Percentiles rank a stretch among this genome's conserved stretches.
Conservation (phyloP, 1,284 basidiomycete species). For the Melampsora occidentalis region DNA sequence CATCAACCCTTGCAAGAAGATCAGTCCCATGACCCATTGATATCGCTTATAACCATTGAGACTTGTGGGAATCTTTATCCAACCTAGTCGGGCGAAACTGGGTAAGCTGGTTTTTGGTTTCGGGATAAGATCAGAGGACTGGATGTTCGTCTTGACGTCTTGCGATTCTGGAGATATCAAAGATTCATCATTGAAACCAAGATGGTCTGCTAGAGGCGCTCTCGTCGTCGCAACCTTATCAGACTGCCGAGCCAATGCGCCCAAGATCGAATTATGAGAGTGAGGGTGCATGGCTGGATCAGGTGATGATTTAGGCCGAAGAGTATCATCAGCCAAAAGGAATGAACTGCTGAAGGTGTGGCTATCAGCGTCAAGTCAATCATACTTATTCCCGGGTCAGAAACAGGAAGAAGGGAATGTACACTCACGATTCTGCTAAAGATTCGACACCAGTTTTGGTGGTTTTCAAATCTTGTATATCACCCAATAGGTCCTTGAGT, state of each 20-base stretch:
- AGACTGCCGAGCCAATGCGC: not conserved
- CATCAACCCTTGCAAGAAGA: not conserved
- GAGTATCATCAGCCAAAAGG: not conserved
- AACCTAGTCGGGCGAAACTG: not conserved
- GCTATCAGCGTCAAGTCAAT: no score
- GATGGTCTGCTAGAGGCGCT: not conserved
- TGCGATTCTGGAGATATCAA: no score
- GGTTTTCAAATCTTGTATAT: not conserved
- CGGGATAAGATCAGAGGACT: not conserved
- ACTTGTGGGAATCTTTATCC: not conserved
- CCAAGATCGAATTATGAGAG: not conserved
- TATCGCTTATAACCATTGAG: not conserved
- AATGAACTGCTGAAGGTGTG: not conserved
- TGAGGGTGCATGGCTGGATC: not conserved
- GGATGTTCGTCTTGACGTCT: not conserved
- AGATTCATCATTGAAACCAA: not conserved
- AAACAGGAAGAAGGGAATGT: no score
- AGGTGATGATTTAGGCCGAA: not conserved
- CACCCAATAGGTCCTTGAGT: not conserved
- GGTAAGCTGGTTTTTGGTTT: not conserved
- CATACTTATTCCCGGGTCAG: no score
- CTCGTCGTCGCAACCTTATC: not conserved
- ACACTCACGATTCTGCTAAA: slow-evolving; percentile 3
- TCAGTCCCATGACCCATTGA: slow-evolving; percentile 1
- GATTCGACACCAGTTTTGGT: not conserved